phyloP scores from a whole-genome alignment of 1,139 yeast species.

The Diutina siamensis region DNA sequence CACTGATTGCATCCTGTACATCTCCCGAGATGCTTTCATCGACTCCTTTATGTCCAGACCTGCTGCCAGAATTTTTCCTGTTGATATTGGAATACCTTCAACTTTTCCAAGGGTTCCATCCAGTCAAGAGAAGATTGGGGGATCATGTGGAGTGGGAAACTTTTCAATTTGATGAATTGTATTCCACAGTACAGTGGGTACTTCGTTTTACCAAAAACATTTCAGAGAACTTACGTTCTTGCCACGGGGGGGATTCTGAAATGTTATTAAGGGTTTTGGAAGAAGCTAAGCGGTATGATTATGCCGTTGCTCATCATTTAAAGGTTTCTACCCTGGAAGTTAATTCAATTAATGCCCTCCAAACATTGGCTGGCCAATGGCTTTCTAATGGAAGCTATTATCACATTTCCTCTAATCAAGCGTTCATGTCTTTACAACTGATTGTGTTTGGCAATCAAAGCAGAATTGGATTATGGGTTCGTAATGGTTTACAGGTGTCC shows the following conservation, averaged over 20 bases:
- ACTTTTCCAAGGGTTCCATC: conserved; percentile 47
- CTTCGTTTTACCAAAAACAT: conserved; percentile 22
- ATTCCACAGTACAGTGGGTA: conserved; percentile 23
- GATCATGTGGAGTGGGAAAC: conserved; percentile 53
- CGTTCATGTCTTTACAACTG: conserved; percentile 42
- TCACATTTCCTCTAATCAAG: conserved; percentile 28
- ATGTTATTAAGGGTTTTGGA: background rate
- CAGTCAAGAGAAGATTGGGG: conserved; percentile 47
- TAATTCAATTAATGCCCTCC: conserved; percentile 39
- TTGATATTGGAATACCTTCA: conserved; percentile 31
- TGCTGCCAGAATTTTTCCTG: conserved; percentile 21
- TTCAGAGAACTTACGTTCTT: conserved; percentile 13
- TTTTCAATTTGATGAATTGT: conserved; percentile 24
- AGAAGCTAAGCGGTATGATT: conserved; percentile 10
- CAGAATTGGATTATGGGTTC: conserved; percentile 76
- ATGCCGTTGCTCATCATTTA: conserved; percentile 38
- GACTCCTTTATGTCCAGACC: conserved; percentile 10
- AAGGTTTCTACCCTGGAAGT: conserved; percentile 43
- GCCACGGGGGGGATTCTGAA: conserved; percentile 7
- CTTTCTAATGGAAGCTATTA: too few species aligned
- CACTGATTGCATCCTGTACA: conserved; percentile 27
- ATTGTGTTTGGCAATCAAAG: conserved; percentile 66
- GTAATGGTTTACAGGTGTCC: conserved; percentile 45
- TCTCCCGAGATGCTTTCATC: conserved; percentile 14
- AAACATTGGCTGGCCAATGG: conserved; percentile 22